phyloP scores from a whole-genome alignment of 768 basidiomycete genomes.

The Megacollybia marginata region DNA sequence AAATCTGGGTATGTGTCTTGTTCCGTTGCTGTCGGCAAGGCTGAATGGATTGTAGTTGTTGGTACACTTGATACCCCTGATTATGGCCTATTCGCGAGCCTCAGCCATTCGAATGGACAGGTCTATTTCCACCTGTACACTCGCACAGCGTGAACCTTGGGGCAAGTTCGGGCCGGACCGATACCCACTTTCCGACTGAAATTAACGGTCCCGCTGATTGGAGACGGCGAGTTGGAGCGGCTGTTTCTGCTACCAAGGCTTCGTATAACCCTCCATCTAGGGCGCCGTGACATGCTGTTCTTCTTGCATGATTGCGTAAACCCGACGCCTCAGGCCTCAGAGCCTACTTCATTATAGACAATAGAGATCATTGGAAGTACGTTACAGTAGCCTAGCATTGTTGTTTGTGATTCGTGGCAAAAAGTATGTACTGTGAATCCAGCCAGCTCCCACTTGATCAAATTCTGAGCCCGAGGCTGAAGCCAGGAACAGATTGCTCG shows the following conservation, averaged over 20 bases:
- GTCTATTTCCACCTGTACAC: conserved; percentile 68
- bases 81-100: too few species aligned
- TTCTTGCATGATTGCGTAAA: conserved; percentile 58
- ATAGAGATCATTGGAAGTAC: too few species aligned
- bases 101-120: conserved; percentile 54
- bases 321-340: conserved; percentile 53
- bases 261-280: conserved; percentile 49
- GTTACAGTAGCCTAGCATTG: too few species aligned
- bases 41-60: conserved; percentile 38
- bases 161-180: conserved; percentile 58
- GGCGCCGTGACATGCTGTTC: too few species aligned
- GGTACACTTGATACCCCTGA: conserved; percentile 64
- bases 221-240: conserved; percentile 27
- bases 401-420: too few species aligned
- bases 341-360: conserved; percentile 40
- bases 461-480: background rate
- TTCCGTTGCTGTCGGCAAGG: background rate
- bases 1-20: conserved; percentile 27
- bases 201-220: conserved; percentile 37
- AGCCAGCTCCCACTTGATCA: background rate
- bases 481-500: background rate
- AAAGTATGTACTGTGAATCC: too few species aligned
- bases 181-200: too few species aligned
- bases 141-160: conserved; percentile 51
- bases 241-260: conserved; percentile 43